Conservation (phyloP, 306 rosid genomes). For the Dryas alaskensis region DNA sequence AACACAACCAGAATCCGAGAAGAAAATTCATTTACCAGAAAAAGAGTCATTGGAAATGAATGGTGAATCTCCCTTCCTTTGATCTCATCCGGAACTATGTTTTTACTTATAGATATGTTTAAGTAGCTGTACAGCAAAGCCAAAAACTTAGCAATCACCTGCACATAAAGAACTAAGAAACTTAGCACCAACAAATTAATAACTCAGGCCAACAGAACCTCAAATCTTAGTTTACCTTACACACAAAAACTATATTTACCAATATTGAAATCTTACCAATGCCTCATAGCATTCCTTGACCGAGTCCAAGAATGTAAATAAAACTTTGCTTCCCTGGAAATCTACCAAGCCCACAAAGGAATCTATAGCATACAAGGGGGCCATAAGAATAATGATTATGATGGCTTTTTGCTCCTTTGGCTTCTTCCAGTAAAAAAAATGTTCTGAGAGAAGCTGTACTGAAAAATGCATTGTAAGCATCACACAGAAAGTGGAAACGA, state of each 20-base stretch:
- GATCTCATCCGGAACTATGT: slow-evolving; percentile 33
- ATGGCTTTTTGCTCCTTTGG: slow-evolving; percentile 37
- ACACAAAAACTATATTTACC: neutral
- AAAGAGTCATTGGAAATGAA: slow-evolving; percentile 33
- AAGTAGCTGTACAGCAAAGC: slow-evolving; percentile 36
- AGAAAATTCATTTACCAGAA: slow-evolving; percentile 14
- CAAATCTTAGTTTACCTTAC: neutral
- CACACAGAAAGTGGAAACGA: slow-evolving; percentile 31
- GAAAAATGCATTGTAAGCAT: slow-evolving; percentile 31
- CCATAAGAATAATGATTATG: slow-evolving; percentile 31
- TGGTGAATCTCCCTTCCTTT: slow-evolving; percentile 40
- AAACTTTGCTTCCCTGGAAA: slow-evolving; percentile 31
- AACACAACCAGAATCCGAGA: neutral
- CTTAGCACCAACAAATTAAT: neutral
- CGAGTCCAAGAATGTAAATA: slow-evolving; percentile 37
- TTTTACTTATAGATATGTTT: slow-evolving; percentile 36
- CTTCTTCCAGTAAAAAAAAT: slow-evolving; percentile 28
- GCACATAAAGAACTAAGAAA: slow-evolving; percentile 11
- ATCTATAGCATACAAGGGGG: slow-evolving; percentile 33
- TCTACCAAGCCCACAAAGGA: slow-evolving; percentile 34
- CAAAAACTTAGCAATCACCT: slow-evolving; percentile 37
- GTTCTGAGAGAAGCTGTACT: slow-evolving; percentile 32
- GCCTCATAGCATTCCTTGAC: slow-evolving; percentile 41
- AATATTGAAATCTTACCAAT: slow-evolving; percentile 23
- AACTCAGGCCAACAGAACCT: neutral